These are phyloP conservation scores for Cladosporium sp. DNA, from an alignment of 2,329 filamentous ascomycete genomes.

Conservation along the genomic window DNA sequence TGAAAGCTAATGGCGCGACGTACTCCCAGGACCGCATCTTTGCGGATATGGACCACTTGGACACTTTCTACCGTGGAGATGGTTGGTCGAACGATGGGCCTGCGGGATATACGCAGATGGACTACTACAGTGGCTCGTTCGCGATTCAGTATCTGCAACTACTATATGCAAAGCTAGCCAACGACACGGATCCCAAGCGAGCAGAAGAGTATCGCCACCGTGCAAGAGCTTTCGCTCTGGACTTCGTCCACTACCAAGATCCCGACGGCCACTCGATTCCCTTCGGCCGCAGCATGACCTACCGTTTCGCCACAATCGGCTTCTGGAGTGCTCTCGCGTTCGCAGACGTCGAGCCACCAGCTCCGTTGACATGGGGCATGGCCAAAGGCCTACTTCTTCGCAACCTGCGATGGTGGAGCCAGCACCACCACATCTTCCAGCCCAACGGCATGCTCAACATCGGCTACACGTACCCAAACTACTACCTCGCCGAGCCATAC, in stretches of 20 bases:
- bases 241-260: conserved; percentile 77
- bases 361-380: conserved; percentile 74
- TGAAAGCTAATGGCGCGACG: conserved; percentile 72
- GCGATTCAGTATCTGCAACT: conserved; percentile 80
- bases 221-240: conserved; percentile 66
- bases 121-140: conserved; percentile 82
- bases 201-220: conserved; percentile 70
- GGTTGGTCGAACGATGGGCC: conserved; percentile 82
- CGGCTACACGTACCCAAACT: conserved; percentile 78
- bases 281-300: conserved; percentile 76
- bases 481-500: conserved; percentile 81
- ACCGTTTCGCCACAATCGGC: conserved; percentile 82
- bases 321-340: conserved; percentile 81
- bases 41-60: conserved; percentile 73
- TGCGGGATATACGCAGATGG: conserved; percentile 78
- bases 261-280: conserved; percentile 70
- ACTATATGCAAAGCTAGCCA: conserved; percentile 72
- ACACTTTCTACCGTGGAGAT: conserved; percentile 79
- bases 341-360: conserved; percentile 71
- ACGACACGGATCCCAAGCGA: conserved; percentile 63
- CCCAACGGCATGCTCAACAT: conserved; percentile 73
- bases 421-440: conserved; percentile 73
- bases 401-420: conserved; percentile 79
- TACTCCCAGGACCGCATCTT: conserved; percentile 71
- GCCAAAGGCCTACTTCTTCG: conserved; percentile 75